Evolutionary conservation across 768 basidiomycete species (phyloP).

Genomic region (Podaxis sp.): DNA sequence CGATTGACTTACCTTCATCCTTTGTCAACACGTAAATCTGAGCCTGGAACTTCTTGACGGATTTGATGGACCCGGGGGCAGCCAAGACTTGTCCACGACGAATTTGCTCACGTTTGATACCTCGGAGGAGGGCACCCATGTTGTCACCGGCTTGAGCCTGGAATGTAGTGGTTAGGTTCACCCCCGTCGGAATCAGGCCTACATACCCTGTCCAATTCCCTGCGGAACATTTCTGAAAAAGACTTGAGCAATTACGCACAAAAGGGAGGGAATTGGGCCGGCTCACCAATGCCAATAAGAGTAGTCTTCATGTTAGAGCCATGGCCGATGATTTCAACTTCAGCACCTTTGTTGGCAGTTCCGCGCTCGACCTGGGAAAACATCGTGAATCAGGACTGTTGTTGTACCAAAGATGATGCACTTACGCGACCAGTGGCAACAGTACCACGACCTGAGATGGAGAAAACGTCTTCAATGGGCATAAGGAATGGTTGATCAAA

Average conservation of each 20-base stretch:
- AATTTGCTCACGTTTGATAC: conserved; percentile 95
- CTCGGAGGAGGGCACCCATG: conserved; percentile 96
- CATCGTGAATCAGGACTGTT: not conserved
- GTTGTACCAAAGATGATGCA: conserved; percentile 5
- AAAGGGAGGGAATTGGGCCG: not conserved
- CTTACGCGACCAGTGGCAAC: conserved; percentile 91
- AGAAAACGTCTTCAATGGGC: conserved; percentile 95
- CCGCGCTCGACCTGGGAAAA: conserved; percentile 82
- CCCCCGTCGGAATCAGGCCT: not conserved
- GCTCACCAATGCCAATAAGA: conserved; percentile 87
- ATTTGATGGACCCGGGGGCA: conserved; percentile 86
- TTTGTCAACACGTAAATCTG: conserved; percentile 71
- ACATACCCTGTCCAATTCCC: conserved; percentile 91
- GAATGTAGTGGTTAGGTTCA: conserved; percentile 3
- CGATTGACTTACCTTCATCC: not conserved
- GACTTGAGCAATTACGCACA: not conserved
- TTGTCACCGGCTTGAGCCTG: conserved; percentile 98
- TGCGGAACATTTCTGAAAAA: conserved; percentile 94
- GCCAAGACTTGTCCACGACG: conserved; percentile 90
- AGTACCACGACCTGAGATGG: conserved; percentile 97
- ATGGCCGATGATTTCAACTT: conserved; percentile 90
- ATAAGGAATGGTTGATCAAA: conserved; percentile 98
- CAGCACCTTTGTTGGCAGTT: conserved; percentile 83
- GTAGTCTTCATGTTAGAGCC: conserved; percentile 85
- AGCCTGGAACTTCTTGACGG: conserved; percentile 93